Percentiles rank a stretch among this genome's conserved stretches.
Conservation (phyloP, 139 green algal species). For the Zygnema cylindricum region DNA sequence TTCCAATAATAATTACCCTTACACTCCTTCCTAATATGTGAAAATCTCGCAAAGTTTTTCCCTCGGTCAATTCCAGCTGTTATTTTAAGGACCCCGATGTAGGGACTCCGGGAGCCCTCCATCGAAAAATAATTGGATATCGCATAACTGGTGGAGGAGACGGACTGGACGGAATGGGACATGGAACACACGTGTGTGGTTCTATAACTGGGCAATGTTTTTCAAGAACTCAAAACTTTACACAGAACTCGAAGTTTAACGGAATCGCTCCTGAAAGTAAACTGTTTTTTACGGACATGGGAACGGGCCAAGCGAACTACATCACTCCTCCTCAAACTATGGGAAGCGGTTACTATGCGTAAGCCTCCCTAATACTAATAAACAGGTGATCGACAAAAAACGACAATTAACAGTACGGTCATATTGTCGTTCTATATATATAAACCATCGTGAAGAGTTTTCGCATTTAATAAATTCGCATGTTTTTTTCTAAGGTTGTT, state of each 20-base stretch:
- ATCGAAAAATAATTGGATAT: constrained; percentile 85
- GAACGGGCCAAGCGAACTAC: constrained; percentile 41
- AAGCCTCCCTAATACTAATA: neutral
- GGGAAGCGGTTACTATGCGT: constrained; percentile 54
- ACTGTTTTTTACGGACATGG: constrained; percentile 84
- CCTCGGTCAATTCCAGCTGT: too few species aligned
- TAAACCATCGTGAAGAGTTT: too few species aligned
- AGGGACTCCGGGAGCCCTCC: constrained; percentile 42
- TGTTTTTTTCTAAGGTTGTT: too few species aligned
- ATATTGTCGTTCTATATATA: too few species aligned
- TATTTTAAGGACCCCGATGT: constrained; percentile 77
- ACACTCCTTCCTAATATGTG: too few species aligned
- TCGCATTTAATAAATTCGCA: too few species aligned
- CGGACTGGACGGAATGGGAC: constrained; percentile 76
- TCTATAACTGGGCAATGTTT: constrained; percentile 70
- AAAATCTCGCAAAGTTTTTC: too few species aligned
- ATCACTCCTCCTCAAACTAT: constrained; percentile 46
- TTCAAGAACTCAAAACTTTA: neutral
- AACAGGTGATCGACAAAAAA: neutral
- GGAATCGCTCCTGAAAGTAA: constrained; percentile 82
- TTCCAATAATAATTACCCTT: too few species aligned
- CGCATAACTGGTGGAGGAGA: constrained; percentile 67
- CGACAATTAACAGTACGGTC: too few species aligned
- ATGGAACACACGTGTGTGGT: constrained; percentile 88
- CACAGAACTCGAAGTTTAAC: constrained; percentile 56